phyloP scores from a whole-genome alignment of 2,329 filamentous ascomycete species.

The Penicillium sp. region DNA sequence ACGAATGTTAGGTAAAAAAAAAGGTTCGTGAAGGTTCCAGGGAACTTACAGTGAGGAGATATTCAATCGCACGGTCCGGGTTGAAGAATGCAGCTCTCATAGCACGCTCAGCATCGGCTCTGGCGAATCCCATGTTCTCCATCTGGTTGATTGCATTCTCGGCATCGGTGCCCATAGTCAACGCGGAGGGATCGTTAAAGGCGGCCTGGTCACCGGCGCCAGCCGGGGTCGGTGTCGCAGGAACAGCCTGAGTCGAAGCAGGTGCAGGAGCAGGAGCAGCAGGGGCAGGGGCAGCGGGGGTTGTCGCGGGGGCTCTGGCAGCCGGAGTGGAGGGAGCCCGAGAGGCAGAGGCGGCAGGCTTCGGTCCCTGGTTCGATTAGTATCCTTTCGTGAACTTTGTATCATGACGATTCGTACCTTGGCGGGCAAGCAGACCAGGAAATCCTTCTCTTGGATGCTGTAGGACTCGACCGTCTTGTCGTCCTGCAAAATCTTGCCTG shows the following conservation, averaged over 20 bases:
- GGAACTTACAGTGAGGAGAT: slow-evolving; percentile 75
- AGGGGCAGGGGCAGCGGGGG: slow-evolving; percentile 51
- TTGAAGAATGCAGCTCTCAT: slow-evolving; percentile 98
- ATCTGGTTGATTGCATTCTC: slow-evolving; percentile 83
- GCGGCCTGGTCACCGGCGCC: slow-evolving; percentile 40
- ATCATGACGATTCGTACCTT: slow-evolving; percentile 63
- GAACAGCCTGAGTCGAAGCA: slow-evolving; percentile 42
- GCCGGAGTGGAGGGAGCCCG: slow-evolving; percentile 40
- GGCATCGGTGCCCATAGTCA: slow-evolving; percentile 81
- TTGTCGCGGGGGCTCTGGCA: slow-evolving; percentile 37
- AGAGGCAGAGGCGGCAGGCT: slow-evolving; percentile 53
- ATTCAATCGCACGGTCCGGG: slow-evolving; percentile 94
- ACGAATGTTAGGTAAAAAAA: neutral
- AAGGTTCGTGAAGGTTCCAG: neutral
- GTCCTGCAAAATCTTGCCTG: slow-evolving; percentile 98
- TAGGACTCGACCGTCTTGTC: slow-evolving; percentile 94
- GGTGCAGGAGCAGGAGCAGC: slow-evolving; percentile 55
- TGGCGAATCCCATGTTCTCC: slow-evolving; percentile 95
- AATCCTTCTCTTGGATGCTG: slow-evolving; percentile 99
- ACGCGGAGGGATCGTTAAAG: slow-evolving; percentile 73
- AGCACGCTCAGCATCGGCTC: slow-evolving; percentile 82
- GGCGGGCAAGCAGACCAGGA: slow-evolving; percentile 96
- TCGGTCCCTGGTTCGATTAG: slow-evolving; percentile 52
- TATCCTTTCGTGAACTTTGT: neutral
- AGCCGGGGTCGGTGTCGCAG: slow-evolving; percentile 50